A percentile compares a stretch with the other conserved stretches of the same genome.
Evolutionary conservation across 2,329 filamentous ascomycete genomes (phyloP).

Genomic region (Didymella pomorum): DNA sequence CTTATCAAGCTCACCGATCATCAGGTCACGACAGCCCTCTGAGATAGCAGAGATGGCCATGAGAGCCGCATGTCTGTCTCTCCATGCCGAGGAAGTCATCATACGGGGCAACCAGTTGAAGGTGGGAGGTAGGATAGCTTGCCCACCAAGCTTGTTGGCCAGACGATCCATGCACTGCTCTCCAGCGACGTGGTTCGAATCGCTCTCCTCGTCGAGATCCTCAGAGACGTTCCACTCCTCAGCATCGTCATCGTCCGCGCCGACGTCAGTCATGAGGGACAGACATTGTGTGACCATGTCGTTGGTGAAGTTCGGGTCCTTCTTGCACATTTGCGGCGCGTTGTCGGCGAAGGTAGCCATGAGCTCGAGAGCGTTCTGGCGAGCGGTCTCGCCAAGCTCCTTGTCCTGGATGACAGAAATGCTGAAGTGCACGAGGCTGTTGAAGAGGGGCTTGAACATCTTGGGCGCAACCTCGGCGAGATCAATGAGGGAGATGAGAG

Average conservation of each 20-base stretch:
- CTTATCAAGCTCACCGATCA: constrained; percentile 93
- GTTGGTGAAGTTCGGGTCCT: constrained; percentile 87
- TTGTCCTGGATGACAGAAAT: constrained; percentile 96
- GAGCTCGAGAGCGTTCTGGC: constrained; percentile 93
- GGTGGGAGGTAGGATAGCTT: constrained; percentile 88
- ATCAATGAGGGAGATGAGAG: constrained; percentile 89
- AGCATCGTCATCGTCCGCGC: constrained; percentile 92
- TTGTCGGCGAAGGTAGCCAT: constrained; percentile 99
- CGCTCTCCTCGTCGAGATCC: constrained; percentile 96
- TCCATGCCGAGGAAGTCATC: constrained; percentile 95
- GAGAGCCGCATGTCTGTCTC: constrained; percentile 91
- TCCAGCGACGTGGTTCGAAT: constrained; percentile 95
- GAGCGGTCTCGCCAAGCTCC: constrained; percentile 85
- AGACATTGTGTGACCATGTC: constrained; percentile 99
- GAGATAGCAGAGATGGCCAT: constrained; percentile 99
- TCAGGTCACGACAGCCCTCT: constrained; percentile 93
- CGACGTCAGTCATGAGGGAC: constrained; percentile 97
- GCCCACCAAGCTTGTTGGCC: constrained; percentile 95
- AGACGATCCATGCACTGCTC: constrained; percentile 98
- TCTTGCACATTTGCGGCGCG: constrained; percentile 91
- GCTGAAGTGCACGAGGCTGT: constrained; percentile 89
- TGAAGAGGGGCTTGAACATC: constrained; percentile 97
- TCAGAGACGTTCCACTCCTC: constrained; percentile 92
- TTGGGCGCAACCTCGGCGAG: constrained; percentile 92
- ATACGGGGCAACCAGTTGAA: constrained; percentile 97